Evolutionary conservation across 163 green algal genomes (phyloP).

Genomic region (Prototheca stagnorum): DNA sequence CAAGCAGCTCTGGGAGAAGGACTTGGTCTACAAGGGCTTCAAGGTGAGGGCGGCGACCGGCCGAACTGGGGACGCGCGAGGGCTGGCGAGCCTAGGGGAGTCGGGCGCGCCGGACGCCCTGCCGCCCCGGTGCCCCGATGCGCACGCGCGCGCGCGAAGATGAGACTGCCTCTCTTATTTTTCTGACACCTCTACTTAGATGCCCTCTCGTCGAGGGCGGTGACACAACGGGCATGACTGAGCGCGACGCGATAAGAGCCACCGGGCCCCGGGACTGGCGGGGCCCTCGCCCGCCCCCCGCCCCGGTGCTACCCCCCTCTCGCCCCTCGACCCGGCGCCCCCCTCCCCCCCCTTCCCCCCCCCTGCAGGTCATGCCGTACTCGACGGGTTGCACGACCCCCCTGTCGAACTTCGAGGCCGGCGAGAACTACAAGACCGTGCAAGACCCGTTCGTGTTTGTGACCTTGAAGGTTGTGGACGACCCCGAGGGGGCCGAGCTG

Average conservation of each 20-base stretch:
- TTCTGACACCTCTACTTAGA: slow-evolving; percentile 25
- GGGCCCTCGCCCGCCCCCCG: too few species aligned
- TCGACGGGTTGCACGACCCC: slow-evolving; percentile 81
- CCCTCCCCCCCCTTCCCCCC: too few species aligned
- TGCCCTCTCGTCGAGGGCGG: too few species aligned
- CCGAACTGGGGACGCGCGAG: not conserved
- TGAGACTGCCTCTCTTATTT: slow-evolving; percentile 6
- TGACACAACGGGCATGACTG: too few species aligned
- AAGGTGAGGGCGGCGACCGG: slow-evolving; percentile 79
- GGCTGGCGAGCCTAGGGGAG: too few species aligned
- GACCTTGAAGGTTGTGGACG: slow-evolving; percentile 60
- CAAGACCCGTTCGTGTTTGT: slow-evolving; percentile 65
- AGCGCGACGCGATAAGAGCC: too few species aligned
- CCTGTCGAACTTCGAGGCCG: slow-evolving; percentile 97
- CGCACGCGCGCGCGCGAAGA: slow-evolving; percentile 2
- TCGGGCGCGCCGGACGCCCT: too few species aligned
- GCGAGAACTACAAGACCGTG: slow-evolving; percentile 92
- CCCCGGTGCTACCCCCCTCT: too few species aligned
- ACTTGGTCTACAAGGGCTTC: slow-evolving; percentile 93
- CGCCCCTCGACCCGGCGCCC: too few species aligned
- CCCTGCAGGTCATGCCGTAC: slow-evolving; percentile 90
- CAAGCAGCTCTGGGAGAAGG: slow-evolving; percentile 80
- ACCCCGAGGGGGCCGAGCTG: slow-evolving; percentile 50
- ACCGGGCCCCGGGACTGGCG: too few species aligned
- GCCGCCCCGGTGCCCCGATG: too few species aligned